phyloP scores from a whole-genome alignment of 1,284 basidiomycete genomes.

The Cystobasidium slooffiae region DNA sequence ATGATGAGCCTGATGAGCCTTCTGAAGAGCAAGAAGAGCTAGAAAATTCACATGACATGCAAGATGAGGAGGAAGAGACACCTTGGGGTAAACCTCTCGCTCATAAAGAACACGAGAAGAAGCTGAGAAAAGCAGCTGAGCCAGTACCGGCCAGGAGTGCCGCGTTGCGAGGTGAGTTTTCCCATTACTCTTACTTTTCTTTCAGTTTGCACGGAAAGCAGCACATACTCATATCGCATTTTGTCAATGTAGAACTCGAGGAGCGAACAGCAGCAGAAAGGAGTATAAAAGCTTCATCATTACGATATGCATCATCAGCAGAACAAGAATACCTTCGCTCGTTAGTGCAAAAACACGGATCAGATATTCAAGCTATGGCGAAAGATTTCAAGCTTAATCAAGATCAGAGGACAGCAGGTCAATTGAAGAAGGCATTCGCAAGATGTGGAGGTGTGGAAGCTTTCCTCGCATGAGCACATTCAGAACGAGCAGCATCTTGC shows the following conservation, averaged over 20 bases:
- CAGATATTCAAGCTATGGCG: slow-evolving; percentile 76
- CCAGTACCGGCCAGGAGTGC: slow-evolving; percentile 33
- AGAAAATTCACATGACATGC: slow-evolving; percentile 44
- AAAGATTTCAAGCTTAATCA: slow-evolving; percentile 77
- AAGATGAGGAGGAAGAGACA: slow-evolving; percentile 35
- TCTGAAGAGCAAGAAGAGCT: slow-evolving; percentile 52
- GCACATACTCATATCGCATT: slow-evolving; percentile 5
- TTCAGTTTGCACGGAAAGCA: not conserved
- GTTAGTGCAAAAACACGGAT: slow-evolving; percentile 73
- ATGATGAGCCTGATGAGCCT: slow-evolving; percentile 46
- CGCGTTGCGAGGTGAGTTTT: slow-evolving; percentile 25
- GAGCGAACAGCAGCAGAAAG: not conserved
- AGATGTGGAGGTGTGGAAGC: slow-evolving; percentile 30
- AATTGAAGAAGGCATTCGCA: slow-evolving; percentile 63
- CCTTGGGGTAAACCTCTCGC: slow-evolving; percentile 43
- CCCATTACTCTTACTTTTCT: not conserved
- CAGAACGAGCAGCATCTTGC: too few species aligned
- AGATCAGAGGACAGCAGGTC: slow-evolving; percentile 83
- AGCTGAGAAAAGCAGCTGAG: slow-evolving; percentile 7
- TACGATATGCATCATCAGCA: slow-evolving; percentile 59
- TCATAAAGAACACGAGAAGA: slow-evolving; percentile 11
- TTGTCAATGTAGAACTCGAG: slow-evolving; percentile 23
- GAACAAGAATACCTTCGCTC: slow-evolving; percentile 66
- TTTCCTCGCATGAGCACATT: not conserved
- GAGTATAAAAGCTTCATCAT: slow-evolving; percentile 12